Evolutionary conservation across 371 early-diverging fungal genomes (phyloP), one percentile per base, ranked within the genome.

Genomic region (Mortierella sp.): DNA sequence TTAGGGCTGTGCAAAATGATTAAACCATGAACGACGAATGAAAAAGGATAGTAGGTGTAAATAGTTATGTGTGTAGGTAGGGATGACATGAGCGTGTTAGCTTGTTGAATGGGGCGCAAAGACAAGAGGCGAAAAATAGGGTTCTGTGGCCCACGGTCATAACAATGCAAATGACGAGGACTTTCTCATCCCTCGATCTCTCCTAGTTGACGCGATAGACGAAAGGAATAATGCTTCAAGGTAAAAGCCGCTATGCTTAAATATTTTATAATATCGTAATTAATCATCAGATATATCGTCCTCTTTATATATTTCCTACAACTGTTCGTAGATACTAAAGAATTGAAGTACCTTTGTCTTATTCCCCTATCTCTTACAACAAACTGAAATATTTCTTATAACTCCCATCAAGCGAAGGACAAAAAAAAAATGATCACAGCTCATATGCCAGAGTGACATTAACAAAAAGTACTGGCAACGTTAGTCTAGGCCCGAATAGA

Each of bases 51-150:
- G 16, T n/a, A n/a, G 50, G 8, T 50, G 9, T 38, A 5, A 36
- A 38, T 53, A 40, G 5, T 50, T 2, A 16, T 5, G n/a, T n/a
- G 16, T 7, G 8, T 50, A 45, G 50, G n/a, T 16, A 16, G 50
- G 5, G n/a, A n/a, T 3, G 50, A n/a, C n/a, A 50, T 21, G 65
- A 65, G 53, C 65, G 16, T 53, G 50, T 36, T 15, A 16, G 40
- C 53, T 38, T 53, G 53, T 15, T 53, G 53, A 65, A 65, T 65
- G 65, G 53, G 65, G 40, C 22, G 22, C 65, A 50, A 65, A 40
- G 36, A 63, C 48, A 63, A 41, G 48, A 45, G 63, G 8, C 8
- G 45, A 43, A 61, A 61, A 43, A 61, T 40, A 43, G 61, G 61
- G 67, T 55, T 55, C 28, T 28, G 28, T 8, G 10, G 32, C 32